Base-by-base conservation (phyloP, 2,329 filamentous ascomycete genomes). In the Neonectria ditissima region DNA sequence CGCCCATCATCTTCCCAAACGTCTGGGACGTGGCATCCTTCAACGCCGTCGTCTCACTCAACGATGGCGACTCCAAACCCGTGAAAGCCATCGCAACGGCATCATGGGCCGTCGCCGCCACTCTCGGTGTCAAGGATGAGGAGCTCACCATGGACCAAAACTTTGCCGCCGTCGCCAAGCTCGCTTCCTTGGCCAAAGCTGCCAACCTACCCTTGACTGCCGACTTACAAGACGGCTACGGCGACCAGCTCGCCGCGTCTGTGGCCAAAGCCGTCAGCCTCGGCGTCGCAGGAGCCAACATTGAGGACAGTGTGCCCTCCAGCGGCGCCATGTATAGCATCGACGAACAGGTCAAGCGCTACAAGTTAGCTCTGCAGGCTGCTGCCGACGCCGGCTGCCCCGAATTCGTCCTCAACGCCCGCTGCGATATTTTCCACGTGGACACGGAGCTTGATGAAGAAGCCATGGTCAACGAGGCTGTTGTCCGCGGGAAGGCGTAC, bases 141-240 rank as follows among this genome's bases (percentile, higher is more conserved):
- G 78, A 83, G 8, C 80, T 90, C 24, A 82, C 80, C 0, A 77
- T 84, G 14, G 76, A 83, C 4, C 78, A 81, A 37, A 89, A 89
- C 66, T 76, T 90, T 34, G 74, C 77, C 1, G 81, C 81, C 11
- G 78, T 86, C 37, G 66, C 74, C 4, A 75, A 74, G 11, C 81
- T 90, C 59, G 81, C 82, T 0, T 74, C 77, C 2, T 73, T 84
- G 4, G 80, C 81, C 13, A 72, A 71, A 11, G 69, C 76, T 13
- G 75, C 79, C 39, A 75, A 78, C 6, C 76, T 85, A 2, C 85
- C 86, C 0, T 73, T 90, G 1, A 86, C 83, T 0, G 85, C 84
- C 5, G 88, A 90, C 69, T 73, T 89, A 2, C 87, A 89, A 73
- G 87, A 90, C 68, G 88, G 87, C 0, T 90, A 89, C 65, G 83